phyloP scores from a whole-genome alignment of 768 basidiomycete species.

The Pulveroboletus sp. region DNA sequence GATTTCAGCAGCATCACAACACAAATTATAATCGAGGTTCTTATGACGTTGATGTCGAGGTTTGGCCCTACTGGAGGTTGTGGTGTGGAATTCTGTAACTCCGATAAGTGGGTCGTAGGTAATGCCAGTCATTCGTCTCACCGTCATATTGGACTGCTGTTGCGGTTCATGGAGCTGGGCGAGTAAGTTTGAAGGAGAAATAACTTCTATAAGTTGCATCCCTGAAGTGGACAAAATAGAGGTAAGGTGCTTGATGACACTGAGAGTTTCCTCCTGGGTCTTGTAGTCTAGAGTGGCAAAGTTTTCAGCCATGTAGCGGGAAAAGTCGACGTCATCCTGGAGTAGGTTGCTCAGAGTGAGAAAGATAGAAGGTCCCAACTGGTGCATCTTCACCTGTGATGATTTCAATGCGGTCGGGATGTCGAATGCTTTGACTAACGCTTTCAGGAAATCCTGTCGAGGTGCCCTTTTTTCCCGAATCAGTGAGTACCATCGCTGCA shows the following conservation, averaged over 20 bases:
- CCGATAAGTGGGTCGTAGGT: not conserved
- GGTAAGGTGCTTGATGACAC: constrained; percentile 77
- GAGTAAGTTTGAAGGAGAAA: constrained; percentile 68
- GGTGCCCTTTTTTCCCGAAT: constrained; percentile 86
- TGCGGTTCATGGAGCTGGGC: constrained; percentile 47
- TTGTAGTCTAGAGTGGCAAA: constrained; percentile 91
- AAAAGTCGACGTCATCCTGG: constrained; percentile 80
- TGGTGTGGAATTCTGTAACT: not conserved
- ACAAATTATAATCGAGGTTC: constrained; percentile 72
- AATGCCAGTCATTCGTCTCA: not conserved
- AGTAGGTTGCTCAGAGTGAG: not conserved
- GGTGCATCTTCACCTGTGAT: constrained; percentile 46
- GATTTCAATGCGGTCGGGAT: constrained; percentile 54
- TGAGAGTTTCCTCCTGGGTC: constrained; percentile 87
- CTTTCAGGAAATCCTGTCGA: constrained; percentile 82
- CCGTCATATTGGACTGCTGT: constrained; percentile 2
- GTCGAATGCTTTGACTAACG: constrained; percentile 79
- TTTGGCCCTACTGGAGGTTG: constrained; percentile 2
- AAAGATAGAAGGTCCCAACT: too few species aligned
- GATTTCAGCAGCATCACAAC: constrained; percentile 85
- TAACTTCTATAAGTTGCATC: constrained; percentile 70
- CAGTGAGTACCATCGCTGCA: constrained; percentile 88
- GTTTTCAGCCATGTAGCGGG: constrained; percentile 93
- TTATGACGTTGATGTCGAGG: constrained; percentile 36
- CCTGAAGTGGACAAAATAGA: constrained; percentile 72